Evolutionary conservation across 2,329 filamentous ascomycete species (phyloP).

Genomic region (Salinomyces thailandicus): DNA sequence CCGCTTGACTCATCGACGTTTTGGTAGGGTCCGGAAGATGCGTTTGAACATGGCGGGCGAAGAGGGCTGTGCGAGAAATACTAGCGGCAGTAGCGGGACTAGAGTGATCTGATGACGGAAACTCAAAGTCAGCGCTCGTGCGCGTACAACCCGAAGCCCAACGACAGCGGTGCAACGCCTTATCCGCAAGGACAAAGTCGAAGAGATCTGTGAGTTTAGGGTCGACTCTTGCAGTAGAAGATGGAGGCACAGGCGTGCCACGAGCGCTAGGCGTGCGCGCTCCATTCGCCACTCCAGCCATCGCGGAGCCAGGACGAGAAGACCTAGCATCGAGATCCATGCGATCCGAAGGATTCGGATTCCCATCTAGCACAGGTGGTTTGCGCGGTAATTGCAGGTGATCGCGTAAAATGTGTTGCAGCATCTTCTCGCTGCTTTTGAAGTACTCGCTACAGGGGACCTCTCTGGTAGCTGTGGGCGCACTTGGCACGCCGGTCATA

Average conservation of each 20-base stretch:
- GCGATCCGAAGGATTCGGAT: no score
- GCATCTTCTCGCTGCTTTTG: slow-evolving; percentile 54
- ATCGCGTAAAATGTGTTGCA: slow-evolving; percentile 55
- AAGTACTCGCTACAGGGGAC: slow-evolving; percentile 46
- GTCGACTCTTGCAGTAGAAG: not conserved
- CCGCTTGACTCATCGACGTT: slow-evolving; percentile 21
- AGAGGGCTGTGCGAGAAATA: slow-evolving; percentile 15
- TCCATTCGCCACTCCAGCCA: slow-evolving; percentile 13
- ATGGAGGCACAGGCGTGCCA: slow-evolving; percentile 7
- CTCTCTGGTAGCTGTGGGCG: slow-evolving; percentile 14
- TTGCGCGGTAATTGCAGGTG: slow-evolving; percentile 53
- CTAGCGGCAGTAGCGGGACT: no score
- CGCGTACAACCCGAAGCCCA: slow-evolving; percentile 60
- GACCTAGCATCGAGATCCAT: slow-evolving; percentile 30
- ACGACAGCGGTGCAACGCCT: slow-evolving; percentile 46
- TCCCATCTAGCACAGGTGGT: slow-evolving; percentile 19
- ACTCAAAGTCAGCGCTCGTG: slow-evolving; percentile 32
- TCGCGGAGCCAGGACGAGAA: slow-evolving; percentile 3
- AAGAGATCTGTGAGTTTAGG: slow-evolving; percentile 8
- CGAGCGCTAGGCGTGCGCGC: slow-evolving; percentile 9
- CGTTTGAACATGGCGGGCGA: slow-evolving; percentile 51
- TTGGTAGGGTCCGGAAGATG: slow-evolving; percentile 54
- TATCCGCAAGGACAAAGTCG: slow-evolving; percentile 22
- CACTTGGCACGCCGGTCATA: slow-evolving; percentile 45
- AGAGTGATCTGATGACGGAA: not conserved